Evolutionary conservation across 1,284 basidiomycete genomes (phyloP), one percentile per base, ranked within the genome.

Genomic region (Malassezia restricta): DNA sequence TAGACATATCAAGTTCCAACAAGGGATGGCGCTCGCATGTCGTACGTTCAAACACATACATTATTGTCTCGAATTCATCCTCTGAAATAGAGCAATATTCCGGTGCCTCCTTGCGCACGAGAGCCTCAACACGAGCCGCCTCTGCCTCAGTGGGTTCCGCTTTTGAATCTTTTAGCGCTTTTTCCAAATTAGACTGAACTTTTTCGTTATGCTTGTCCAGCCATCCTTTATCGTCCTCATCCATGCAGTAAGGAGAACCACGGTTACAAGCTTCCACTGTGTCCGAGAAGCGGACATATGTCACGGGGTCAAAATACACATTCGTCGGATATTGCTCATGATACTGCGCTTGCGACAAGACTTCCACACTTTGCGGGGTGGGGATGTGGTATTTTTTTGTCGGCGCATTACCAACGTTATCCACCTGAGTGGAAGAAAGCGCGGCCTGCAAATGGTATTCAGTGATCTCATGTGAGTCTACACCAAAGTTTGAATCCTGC

Each of bases 161-260:
- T 72, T 86, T 87, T 24, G 83, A 78, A 63, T 80, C 84, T 39
- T 83, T 81, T 63, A 86, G 82, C 0, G 80, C 79, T 55, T 84
- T 83, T 1, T 84, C 83, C 12, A 87, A 85, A 69, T 89, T 87
- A 15, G 87, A 86, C 43, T 86, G 81, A 2, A 86, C 85, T 60
- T 86, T 82, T 63, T 86, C 84, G 65, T 96, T 96, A 72, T 88
- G 88, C 74, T 83, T 84, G 58, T 86, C 83, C 35, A 98, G 80
- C 91, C 92, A 98, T 52, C 86, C 84, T 63, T 85, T 82, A 76
- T 98, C 94, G 35, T 87, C 85, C 74, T 98, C 94, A 68, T 98
- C 94, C 84, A 96, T 86, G 64, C 83, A 86, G 74, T 98, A 96
- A 5, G 83, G 81, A 69, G 84, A 87, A 3, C 78, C 78, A 50